These are phyloP conservation scores for Alternaria sp. DNA, from an alignment of 2,329 filamentous ascomycete genomes.

Conservation along the genomic window DNA sequence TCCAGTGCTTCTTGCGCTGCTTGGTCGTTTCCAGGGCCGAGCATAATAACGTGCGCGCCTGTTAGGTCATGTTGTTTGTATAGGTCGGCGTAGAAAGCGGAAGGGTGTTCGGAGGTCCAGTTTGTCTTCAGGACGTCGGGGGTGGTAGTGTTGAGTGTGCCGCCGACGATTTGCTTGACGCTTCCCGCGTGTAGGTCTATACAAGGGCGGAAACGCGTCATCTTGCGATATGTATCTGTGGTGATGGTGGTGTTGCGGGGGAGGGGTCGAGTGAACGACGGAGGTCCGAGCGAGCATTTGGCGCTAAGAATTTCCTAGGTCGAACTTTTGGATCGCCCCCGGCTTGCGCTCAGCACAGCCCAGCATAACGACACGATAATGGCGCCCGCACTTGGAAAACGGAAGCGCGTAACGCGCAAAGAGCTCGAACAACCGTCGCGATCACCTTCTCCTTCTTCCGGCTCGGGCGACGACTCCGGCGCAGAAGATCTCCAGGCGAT, in stretches of 20 bases:
- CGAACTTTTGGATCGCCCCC: slow-evolving; percentile 10
- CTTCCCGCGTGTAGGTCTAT: slow-evolving; percentile 97
- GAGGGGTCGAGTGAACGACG: slow-evolving; percentile 23
- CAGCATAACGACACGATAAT: slow-evolving; percentile 19
- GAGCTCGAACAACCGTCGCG: slow-evolving; percentile 36
- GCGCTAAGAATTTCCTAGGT: slow-evolving; percentile 11
- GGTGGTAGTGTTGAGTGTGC: slow-evolving; percentile 67
- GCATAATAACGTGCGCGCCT: slow-evolving; percentile 95
- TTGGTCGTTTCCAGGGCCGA: slow-evolving; percentile 84
- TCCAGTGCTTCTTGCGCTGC: slow-evolving; percentile 78
- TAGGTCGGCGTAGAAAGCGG: slow-evolving; percentile 79
- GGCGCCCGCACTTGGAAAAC: slow-evolving; percentile 53
- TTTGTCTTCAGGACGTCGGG: slow-evolving; percentile 76
- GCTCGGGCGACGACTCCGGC: slow-evolving; percentile 37
- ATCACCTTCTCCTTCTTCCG: slow-evolving; percentile 37
- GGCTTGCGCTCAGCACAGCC: not conserved
- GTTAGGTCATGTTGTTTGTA: slow-evolving; percentile 77
- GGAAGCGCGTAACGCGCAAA: slow-evolving; percentile 51
- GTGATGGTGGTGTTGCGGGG: slow-evolving; percentile 16
- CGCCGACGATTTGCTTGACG: slow-evolving; percentile 98
- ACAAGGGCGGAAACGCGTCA: slow-evolving; percentile 95
- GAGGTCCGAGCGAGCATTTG: slow-evolving; percentile 31
- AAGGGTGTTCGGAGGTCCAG: slow-evolving; percentile 83
- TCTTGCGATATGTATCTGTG: slow-evolving; percentile 46
- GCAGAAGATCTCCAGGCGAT: slow-evolving; percentile 71